phyloP scores from a whole-genome alignment of 2,329 filamentous ascomycete species.

The Fusarium buxicola region DNA sequence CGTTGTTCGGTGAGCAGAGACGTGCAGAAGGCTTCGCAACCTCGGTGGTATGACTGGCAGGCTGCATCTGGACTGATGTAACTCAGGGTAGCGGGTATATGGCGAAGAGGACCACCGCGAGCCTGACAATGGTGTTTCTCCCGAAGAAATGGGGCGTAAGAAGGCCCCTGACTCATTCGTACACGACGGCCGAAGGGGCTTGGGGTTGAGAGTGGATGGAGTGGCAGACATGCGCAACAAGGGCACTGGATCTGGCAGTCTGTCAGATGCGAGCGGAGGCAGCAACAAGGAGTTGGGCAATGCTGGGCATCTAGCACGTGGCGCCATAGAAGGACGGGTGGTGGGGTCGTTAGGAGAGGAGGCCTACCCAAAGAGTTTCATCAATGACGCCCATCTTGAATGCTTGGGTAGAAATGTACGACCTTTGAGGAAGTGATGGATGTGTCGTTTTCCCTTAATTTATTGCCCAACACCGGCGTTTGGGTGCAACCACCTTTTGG shows the following conservation, averaged over 20 bases:
- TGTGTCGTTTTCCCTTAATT: neutral
- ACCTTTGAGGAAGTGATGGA: conserved; percentile 7
- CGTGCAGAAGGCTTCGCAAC: conserved; percentile 19
- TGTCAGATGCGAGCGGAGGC: conserved; percentile 23
- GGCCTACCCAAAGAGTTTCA: conserved; percentile 6
- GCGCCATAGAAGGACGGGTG: conserved; percentile 44
- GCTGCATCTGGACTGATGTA: conserved; percentile 24
- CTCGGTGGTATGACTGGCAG: conserved; percentile 20
- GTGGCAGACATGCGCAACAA: conserved; percentile 25
- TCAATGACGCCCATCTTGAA: conserved; percentile 12
- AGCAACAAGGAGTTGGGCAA: conserved; percentile 38
- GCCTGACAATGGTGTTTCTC: conserved; percentile 18
- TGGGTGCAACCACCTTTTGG: neutral
- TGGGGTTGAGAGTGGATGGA: conserved; percentile 8
- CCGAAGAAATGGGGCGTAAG: conserved; percentile 15
- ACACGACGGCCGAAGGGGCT: conserved; percentile 7
- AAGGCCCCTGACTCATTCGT: conserved; percentile 32
- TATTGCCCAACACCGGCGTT: conserved; percentile 4
- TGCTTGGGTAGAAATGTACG: conserved; percentile 29
- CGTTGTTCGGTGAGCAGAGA: conserved; percentile 55
- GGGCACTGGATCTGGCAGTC: conserved; percentile 11
- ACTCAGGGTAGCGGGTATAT: conserved; percentile 23
- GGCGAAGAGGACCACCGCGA: conserved; percentile 19
- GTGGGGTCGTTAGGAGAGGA: conserved; percentile 38
- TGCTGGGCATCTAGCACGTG: conserved; percentile 43